phyloP scores from a whole-genome alignment of 2,329 filamentous ascomycete genomes.

The Parafenestella ontariensis region DNA sequence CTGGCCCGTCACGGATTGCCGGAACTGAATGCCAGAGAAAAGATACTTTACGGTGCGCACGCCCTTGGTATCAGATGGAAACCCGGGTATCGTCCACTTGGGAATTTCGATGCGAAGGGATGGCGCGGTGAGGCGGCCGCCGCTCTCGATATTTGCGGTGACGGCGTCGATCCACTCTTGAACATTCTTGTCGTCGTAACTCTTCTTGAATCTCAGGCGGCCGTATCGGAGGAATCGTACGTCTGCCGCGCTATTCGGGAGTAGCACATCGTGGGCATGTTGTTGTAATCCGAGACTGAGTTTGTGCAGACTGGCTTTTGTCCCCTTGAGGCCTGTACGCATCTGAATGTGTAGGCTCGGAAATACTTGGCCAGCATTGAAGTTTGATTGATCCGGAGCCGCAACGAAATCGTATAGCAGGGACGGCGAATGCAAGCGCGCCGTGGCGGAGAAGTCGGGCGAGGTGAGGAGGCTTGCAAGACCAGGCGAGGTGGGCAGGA shows the following conservation, averaged over 20 bases:
- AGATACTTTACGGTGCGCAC: slow-evolving; percentile 29
- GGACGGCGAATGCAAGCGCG: slow-evolving; percentile 15
- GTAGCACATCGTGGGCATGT: slow-evolving; percentile 35
- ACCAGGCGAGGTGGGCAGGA: slow-evolving; percentile 29
- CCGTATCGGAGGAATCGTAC: slow-evolving; percentile 33
- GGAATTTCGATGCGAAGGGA: slow-evolving; percentile 36
- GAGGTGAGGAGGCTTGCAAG: slow-evolving; percentile 30
- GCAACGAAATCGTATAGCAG: slow-evolving; percentile 37
- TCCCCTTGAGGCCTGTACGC: slow-evolving; percentile 15
- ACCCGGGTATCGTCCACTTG: slow-evolving; percentile 34
- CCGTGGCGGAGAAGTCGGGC: slow-evolving; percentile 9
- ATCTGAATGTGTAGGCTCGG: slow-evolving; percentile 36
- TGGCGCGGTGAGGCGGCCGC: slow-evolving; percentile 38
- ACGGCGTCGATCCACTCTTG: slow-evolving; percentile 25
- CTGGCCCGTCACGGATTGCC: slow-evolving; percentile 28
- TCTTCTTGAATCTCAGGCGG: slow-evolving; percentile 18
- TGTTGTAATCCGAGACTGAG: slow-evolving; percentile 31
- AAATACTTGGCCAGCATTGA: slow-evolving; percentile 18
- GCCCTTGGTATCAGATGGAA: slow-evolving; percentile 11
- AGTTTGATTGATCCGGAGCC: slow-evolving; percentile 17
- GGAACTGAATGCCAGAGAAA: slow-evolving; percentile 39
- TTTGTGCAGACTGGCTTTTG: slow-evolving; percentile 23
- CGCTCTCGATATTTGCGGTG: slow-evolving; percentile 34
- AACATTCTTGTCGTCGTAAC: slow-evolving; percentile 19
- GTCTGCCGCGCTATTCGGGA: slow-evolving; percentile 39